phyloP scores from a whole-genome alignment of 768 basidiomycete species.

The Chalciporus chontae region DNA sequence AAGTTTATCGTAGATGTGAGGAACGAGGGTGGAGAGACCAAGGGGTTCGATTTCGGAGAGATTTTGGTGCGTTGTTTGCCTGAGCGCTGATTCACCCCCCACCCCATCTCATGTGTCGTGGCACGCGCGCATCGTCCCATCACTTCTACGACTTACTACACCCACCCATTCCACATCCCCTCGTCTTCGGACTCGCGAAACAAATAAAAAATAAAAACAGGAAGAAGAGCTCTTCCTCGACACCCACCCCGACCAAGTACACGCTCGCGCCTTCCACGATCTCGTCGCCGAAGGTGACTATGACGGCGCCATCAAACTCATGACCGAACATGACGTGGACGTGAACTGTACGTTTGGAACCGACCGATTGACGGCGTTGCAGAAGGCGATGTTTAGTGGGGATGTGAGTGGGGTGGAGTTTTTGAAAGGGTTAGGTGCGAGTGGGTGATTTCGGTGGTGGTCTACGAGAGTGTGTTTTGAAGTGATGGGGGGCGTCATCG shows the following conservation, averaged over 20 bases:
- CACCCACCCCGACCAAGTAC: conserved; percentile 13
- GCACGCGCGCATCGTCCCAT: background rate
- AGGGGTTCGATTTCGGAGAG: conserved; percentile 24
- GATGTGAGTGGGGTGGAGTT: conserved; percentile 19
- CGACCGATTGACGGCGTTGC: conserved; percentile 18
- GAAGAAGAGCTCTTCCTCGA: conserved; percentile 24
- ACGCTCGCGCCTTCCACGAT: conserved; percentile 23
- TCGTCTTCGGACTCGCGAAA: too few species aligned
- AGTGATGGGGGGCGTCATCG: too few species aligned
- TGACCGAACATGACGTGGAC: conserved; percentile 19
- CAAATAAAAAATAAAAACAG: conserved; percentile 7
- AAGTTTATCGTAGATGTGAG: conserved; percentile 24
- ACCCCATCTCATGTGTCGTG: too few species aligned
- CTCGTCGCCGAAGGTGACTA: conserved; percentile 23
- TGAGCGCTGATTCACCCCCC: too few species aligned
- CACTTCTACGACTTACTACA: too few species aligned
- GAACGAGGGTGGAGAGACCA: conserved; percentile 26
- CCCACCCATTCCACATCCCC: too few species aligned
- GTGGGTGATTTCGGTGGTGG: background rate
- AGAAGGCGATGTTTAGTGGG: conserved; percentile 22
- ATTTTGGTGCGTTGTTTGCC: conserved; percentile 20
- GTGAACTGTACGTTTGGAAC: conserved; percentile 19
- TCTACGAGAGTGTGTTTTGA: too few species aligned
- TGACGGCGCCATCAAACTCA: conserved; percentile 12
- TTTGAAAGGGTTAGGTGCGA: conserved; percentile 19